These are phyloP conservation scores for Smittium culicis DNA, from an alignment of 371 early-diverging fungal genomes.

Conservation along the genomic window DNA sequence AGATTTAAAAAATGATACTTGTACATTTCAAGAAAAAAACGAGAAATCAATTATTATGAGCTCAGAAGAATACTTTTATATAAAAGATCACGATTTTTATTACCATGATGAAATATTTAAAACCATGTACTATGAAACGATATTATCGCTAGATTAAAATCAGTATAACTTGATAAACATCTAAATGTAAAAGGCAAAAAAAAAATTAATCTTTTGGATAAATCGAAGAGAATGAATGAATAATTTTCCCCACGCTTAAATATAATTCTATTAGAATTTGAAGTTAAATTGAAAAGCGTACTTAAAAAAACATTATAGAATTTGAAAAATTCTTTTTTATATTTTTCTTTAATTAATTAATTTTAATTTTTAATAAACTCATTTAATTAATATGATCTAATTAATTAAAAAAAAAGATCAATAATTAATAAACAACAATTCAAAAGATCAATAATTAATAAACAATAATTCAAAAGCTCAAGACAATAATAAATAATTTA, in stretches of 20 bases:
- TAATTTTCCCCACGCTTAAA: neutral
- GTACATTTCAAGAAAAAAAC: neutral
- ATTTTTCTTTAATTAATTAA: neutral
- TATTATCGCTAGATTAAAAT: neutral
- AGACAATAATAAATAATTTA: neutral
- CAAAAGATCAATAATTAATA: neutral
- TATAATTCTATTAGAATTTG: neutral
- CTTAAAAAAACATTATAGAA: neutral
- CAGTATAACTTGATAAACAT: neutral
- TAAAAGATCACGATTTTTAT: neutral
- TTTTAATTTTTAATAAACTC: neutral
- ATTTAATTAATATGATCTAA: neutral
- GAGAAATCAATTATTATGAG: neutral
- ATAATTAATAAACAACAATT: neutral
- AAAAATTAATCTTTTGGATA: neutral
- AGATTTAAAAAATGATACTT: too few species aligned
- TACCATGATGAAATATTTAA: neutral
- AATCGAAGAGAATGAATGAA: neutral
- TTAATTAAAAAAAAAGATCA: neutral
- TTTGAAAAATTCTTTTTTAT: too few species aligned
- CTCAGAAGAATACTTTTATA: neutral
- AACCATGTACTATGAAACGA: neutral
- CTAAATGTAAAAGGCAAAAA: neutral
- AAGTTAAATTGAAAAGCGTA: neutral
- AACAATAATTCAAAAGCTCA: neutral